Evolutionary conservation across 2,329 filamentous ascomycete genomes (phyloP).

Genomic region (Aspergillus amoenus): DNA sequence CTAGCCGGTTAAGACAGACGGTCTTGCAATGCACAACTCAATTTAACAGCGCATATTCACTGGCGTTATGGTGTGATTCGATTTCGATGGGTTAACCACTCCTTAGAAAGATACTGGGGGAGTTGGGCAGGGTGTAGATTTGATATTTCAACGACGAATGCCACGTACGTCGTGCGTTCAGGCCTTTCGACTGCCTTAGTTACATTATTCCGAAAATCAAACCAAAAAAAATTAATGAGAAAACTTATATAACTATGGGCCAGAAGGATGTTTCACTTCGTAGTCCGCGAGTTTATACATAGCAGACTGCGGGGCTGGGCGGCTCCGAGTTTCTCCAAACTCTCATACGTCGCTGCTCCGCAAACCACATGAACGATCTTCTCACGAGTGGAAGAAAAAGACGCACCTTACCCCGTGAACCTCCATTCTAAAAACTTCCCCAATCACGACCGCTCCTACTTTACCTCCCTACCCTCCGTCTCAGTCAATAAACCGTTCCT

Average conservation of each 20-base stretch:
- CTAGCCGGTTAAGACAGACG: constrained; percentile 10
- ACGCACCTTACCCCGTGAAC: not conserved
- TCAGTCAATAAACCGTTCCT: not conserved
- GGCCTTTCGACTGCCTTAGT: not conserved
- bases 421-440: not conserved
- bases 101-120: constrained; percentile 2
- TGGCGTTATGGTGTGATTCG: constrained; percentile 20
- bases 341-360: not conserved
- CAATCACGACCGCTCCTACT: not conserved
- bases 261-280: not conserved
- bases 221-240: not conserved
- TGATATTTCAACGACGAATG: not conserved
- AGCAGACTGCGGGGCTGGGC: not conserved
- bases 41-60: constrained; percentile 18
- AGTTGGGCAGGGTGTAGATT: constrained; percentile 3
- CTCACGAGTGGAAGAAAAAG: not conserved
- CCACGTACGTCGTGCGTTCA: not conserved
- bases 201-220: not conserved
- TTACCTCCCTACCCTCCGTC: not conserved
- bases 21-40: constrained; percentile 17
- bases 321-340: not conserved
- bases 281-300: not conserved
- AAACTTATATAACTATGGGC: not conserved
- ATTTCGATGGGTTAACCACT: constrained; percentile 6
- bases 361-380: not conserved